Conservation (phyloP, 2,329 filamentous ascomycete genomes). For the Trematosphaeria pertusa region DNA sequence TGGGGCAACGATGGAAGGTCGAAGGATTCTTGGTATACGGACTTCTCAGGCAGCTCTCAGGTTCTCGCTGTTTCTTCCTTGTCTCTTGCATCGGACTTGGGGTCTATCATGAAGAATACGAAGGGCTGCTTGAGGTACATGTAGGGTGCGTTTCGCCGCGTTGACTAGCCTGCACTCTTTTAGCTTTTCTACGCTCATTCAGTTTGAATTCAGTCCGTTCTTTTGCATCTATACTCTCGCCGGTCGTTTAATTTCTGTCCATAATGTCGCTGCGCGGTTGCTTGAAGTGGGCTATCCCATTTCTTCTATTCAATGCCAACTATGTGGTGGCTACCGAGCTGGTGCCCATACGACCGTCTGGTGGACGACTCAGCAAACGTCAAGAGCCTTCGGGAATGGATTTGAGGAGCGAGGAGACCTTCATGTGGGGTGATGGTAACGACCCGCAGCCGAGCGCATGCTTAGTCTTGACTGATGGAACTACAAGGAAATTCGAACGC, state of each 20-base stretch:
- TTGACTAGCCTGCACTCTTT: neutral
- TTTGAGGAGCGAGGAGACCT: conserved; percentile 19
- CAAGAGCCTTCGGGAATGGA: conserved; percentile 14
- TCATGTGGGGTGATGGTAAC: conserved; percentile 25
- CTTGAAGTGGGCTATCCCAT: conserved; percentile 8
- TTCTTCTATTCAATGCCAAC: conserved; percentile 14
- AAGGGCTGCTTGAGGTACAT: neutral
- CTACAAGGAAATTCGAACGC: conserved; percentile 3
- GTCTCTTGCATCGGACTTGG: neutral
- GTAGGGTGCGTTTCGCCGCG: neutral
- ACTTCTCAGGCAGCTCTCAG: neutral
- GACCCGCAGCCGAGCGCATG: neutral
- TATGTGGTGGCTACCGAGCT: conserved; percentile 11
- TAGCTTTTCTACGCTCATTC: neutral
- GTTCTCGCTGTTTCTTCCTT: neutral
- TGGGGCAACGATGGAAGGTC: neutral
- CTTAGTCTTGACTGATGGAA: neutral
- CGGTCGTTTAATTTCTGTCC: neutral
- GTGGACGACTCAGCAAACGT: conserved; percentile 13
- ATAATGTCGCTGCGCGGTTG: conserved; percentile 12
- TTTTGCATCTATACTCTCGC: neutral
- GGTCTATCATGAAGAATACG: neutral
- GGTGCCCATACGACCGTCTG: conserved; percentile 21
- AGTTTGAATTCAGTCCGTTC: neutral
- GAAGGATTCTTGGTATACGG: neutral